Evolutionary conservation across 306 rosid species (phyloP), one percentile per base, ranked within the genome.

Genomic region (Fagus sylvatica): DNA sequence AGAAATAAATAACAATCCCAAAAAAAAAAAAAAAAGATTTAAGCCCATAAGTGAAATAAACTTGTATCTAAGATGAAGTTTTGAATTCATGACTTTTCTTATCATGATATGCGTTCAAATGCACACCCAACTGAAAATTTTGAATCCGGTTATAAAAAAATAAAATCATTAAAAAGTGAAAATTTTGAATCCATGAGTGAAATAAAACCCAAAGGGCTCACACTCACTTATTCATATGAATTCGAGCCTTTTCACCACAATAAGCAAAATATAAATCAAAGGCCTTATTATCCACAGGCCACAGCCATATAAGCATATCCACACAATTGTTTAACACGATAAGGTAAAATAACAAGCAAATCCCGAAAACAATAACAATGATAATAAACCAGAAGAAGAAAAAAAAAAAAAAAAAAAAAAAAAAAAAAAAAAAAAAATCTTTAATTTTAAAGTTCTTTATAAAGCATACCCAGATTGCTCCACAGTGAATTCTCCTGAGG

Each of bases 401-500:
- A 16, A 65, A 78, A n/a, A 54, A 43, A 19, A 22, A 49, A 46
- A 2, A 3, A 4, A 39, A 11, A 10, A 6, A 16, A 65, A 78
- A 10, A 6, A 16, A 65, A 78, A n/a, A 54, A 43, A 19, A 22
- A 49, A 46, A 2, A 3, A 4, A 39, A 11, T 5, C 12, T 11
- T 74, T 41, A 37, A 41, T 19, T 6, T 22, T 19, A 78, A 8
- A 2, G 55, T 1, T 6, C 43, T 4, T 51, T 39, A 53, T 9
- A 16, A 75, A 30, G 39, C 62, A 84, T 84, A 95, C 99, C 93
- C 90, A 49, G 89, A 74, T 76, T 86, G 77, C 12, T 82, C 79
- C n/a, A 88, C 97, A 1, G 98, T 88, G 77, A 89, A 95, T 77
- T 86, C 96, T 51, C 99, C 97, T 48, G 93, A 79, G 57, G 98